These are phyloP conservation scores for Agrostemma githago DNA, from an alignment of 148 eudicot species.

Conservation along the genomic window DNA sequence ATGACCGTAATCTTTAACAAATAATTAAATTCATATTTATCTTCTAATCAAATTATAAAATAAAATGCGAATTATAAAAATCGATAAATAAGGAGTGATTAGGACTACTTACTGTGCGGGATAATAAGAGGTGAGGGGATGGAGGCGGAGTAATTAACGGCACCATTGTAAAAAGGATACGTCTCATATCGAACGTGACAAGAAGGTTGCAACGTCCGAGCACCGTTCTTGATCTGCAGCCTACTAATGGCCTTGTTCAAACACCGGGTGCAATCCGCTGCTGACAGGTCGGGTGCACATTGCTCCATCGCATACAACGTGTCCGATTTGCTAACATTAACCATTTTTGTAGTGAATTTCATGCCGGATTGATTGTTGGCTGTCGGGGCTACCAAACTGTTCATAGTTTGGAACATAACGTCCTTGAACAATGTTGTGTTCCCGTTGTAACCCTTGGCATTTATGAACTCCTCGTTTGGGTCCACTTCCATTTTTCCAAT, in stretches of 20 bases:
- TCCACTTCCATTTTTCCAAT: not conserved
- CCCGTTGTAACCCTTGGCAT: not conserved
- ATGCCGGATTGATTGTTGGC: slow-evolving; percentile 11
- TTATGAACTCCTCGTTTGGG: not conserved
- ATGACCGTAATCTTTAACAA: too few species aligned
- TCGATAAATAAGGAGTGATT: too few species aligned
- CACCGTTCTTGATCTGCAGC: slow-evolving; percentile 20
- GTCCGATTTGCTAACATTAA: slow-evolving; percentile 1
- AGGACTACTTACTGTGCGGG: not conserved
- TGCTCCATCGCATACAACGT: slow-evolving; percentile 29
- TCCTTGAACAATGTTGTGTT: slow-evolving; percentile 7
- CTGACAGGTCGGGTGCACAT: slow-evolving; percentile 30
- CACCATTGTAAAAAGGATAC: slow-evolving; percentile 16
- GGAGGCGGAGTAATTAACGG: not conserved
- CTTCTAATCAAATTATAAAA: too few species aligned
- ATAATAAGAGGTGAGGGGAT: not conserved
- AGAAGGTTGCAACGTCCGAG: slow-evolving; percentile 21
- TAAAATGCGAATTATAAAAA: too few species aligned
- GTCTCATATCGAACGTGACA: slow-evolving; percentile 33
- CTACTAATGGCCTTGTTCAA: slow-evolving; percentile 7
- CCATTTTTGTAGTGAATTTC: slow-evolving; percentile 24
- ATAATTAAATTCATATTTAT: too few species aligned
- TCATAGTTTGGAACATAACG: slow-evolving; percentile 5
- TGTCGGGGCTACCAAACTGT: not conserved
- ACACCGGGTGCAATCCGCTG: slow-evolving; percentile 19